Evolutionary conservation across 2,329 filamentous ascomycete genomes (phyloP).

Genomic region (Arthrobotrys musiformis): DNA sequence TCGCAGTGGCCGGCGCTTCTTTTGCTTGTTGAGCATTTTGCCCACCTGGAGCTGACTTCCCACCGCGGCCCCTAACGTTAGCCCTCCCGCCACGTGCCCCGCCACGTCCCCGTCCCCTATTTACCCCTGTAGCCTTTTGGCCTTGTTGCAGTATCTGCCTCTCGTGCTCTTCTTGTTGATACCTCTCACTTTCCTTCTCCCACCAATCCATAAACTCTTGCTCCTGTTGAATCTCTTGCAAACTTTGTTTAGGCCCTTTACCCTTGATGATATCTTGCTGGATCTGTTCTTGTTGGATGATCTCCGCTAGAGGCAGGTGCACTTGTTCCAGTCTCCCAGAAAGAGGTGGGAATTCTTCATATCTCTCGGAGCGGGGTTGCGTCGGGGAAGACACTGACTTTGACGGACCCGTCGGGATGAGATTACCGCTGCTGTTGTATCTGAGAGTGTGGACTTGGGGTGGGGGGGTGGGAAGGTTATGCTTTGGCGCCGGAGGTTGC

Average conservation of each 20-base stretch:
- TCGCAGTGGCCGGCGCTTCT: neutral
- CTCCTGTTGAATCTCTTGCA: slow-evolving; percentile 95
- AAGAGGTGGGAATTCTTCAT: slow-evolving; percentile 43
- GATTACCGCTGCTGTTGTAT: slow-evolving; percentile 43
- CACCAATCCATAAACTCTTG: slow-evolving; percentile 98
- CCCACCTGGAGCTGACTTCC: slow-evolving; percentile 8
- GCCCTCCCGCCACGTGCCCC: slow-evolving; percentile 24
- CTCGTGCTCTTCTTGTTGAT: slow-evolving; percentile 36
- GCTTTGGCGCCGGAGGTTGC: slow-evolving; percentile 1
- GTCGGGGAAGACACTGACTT: neutral
- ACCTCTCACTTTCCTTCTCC: slow-evolving; percentile 81
- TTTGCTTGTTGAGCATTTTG: neutral
- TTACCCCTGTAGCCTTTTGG: slow-evolving; percentile 5
- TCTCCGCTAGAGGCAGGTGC: slow-evolving; percentile 83
- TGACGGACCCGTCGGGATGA: slow-evolving; percentile 3
- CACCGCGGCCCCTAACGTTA: slow-evolving; percentile 8
- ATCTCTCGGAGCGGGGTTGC: slow-evolving; percentile 22
- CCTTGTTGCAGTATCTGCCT: slow-evolving; percentile 19
- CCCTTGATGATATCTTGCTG: slow-evolving; percentile 86
- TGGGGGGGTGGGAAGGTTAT: slow-evolving; percentile 24
- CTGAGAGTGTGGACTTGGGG: slow-evolving; percentile 33
- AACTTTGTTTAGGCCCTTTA: slow-evolving; percentile 83
- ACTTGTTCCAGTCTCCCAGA: slow-evolving; percentile 25
- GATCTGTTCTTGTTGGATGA: slow-evolving; percentile 84
- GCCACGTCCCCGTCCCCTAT: slow-evolving; percentile 36